Evolutionary conservation across 2,329 filamentous ascomycete species (phyloP), one percentile per base, ranked within the genome.

Genomic region (Neofusicoccum sp.): DNA sequence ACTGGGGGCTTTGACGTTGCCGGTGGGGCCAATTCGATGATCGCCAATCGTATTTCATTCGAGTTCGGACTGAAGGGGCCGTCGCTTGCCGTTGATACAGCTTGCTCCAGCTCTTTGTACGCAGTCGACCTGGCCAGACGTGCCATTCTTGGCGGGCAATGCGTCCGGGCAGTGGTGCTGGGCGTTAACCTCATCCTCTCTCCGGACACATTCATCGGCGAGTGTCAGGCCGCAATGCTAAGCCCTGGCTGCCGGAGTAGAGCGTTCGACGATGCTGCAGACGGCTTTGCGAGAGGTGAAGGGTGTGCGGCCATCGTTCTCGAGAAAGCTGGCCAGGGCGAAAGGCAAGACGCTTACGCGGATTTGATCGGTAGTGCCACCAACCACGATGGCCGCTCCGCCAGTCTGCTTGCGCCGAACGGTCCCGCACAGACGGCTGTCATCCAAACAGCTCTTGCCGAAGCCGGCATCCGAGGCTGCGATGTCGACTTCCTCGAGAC

Each of bases 371-470:
- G 67, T 0, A 74, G 71, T 14, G 77, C 72, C 8, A 65, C 72
- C 4, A 80, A 79, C 60, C 73, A 77, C 60, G 84, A 88, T 65
- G 86, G 85, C 14, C 71, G 78, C 14, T 86, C 85, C 0, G 72
- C 68, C 9, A 83, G 83, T 0, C 80, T 86, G 61, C 86, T 83
- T 0, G 76, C 84, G 69, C 85, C 84, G 0, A 84, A 82, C 77
- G 1, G 71, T 80, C 83, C 63, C 80, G 70, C 76, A 0, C 78
- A 81, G 62, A 68, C 64, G 1, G 63, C 66, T 6, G 51, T 78
- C 36, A 75, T 76, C 26, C 62, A 64, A 2, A 30, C 69, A 0
- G 72, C 70, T 0, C 80, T 80, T 62, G 58, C 53, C 16, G 67
- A 63, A 8, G 73, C 73, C 6, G 74, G 73, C 1, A 68, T 79